Evolutionary conservation across 2,329 filamentous ascomycete genomes (phyloP).

Genomic region (Colletotrichum tropicicola): DNA sequence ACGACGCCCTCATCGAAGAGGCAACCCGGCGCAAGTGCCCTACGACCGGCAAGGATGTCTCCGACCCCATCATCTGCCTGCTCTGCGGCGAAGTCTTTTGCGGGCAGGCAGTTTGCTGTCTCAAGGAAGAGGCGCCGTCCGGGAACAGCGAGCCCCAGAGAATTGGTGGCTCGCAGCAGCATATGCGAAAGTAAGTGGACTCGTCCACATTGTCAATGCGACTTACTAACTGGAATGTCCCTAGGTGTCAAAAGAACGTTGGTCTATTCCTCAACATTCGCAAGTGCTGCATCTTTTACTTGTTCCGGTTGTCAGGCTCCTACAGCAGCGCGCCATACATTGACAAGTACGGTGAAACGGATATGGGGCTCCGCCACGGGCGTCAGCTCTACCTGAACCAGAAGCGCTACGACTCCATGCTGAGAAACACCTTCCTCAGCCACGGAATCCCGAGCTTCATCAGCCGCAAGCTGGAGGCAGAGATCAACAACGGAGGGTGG

Average conservation of each 20-base stretch:
- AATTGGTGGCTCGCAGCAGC: constrained; percentile 89
- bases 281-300: constrained; percentile 91
- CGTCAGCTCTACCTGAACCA: constrained; percentile 94
- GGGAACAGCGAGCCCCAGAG: constrained; percentile 51
- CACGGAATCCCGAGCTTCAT: constrained; percentile 91
- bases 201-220: not conserved
- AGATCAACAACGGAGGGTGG: constrained; percentile 98
- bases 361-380: constrained; percentile 87
- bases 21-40: constrained; percentile 85
- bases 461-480: constrained; percentile 87
- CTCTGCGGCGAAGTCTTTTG: constrained; percentile 98
- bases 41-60: constrained; percentile 89
- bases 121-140: constrained; percentile 65
- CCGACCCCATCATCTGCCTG: constrained; percentile 90
- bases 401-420: constrained; percentile 88
- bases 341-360: constrained; percentile 94
- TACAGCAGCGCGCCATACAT: constrained; percentile 92
- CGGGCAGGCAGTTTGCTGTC: constrained; percentile 91
- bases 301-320: constrained; percentile 83
- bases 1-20: constrained; percentile 91
- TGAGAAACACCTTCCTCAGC: constrained; percentile 85
- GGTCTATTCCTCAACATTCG: constrained; percentile 97
- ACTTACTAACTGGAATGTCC: constrained; percentile 34
- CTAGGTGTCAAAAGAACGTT: constrained; percentile 85
- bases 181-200: constrained; percentile 79